phyloP scores from a whole-genome alignment of 2,329 filamentous ascomycete species.

The Aspergillus amoenus region DNA sequence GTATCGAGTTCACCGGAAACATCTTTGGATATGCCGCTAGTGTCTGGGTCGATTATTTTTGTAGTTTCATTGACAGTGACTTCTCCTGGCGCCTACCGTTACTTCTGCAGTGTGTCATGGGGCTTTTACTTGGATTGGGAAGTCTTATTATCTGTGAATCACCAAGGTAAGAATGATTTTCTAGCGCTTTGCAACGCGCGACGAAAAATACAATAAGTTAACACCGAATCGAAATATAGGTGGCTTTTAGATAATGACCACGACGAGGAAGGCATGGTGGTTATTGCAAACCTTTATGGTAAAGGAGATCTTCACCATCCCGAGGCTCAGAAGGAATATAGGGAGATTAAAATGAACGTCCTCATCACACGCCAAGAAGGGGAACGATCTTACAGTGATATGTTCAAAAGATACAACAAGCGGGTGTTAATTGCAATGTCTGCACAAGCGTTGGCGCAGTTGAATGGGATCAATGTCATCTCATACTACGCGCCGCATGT shows the following conservation, averaged over 20 bases:
- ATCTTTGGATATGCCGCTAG: conserved; percentile 94
- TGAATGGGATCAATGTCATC: conserved; percentile 99
- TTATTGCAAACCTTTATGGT: conserved; percentile 96
- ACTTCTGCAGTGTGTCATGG: conserved; percentile 93
- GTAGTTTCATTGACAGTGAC: conserved; percentile 81
- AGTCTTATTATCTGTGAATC: conserved; percentile 96
- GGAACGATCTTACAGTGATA: conserved; percentile 84
- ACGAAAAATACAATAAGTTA: neutral
- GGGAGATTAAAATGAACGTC: conserved; percentile 98
- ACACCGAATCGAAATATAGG: conserved; percentile 47
- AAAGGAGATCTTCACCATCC: conserved; percentile 91
- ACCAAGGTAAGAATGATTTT: conserved; percentile 64
- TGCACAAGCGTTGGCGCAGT: conserved; percentile 88
- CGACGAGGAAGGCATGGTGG: conserved; percentile 96
- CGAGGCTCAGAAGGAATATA: conserved; percentile 92
- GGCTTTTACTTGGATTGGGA: conserved; percentile 76
- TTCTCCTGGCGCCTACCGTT: conserved; percentile 89
- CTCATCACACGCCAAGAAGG: conserved; percentile 91
- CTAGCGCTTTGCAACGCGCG: neutral
- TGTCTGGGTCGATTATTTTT: conserved; percentile 98
- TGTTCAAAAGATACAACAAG: conserved; percentile 90
- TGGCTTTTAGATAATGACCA: conserved; percentile 98
- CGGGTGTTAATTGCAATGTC: conserved; percentile 99
- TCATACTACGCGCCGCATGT: conserved; percentile 97
- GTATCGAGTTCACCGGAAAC: conserved; percentile 97